Base-by-base conservation (phyloP, 148 eudicot genomes). In the Linanthus parryae region DNA sequence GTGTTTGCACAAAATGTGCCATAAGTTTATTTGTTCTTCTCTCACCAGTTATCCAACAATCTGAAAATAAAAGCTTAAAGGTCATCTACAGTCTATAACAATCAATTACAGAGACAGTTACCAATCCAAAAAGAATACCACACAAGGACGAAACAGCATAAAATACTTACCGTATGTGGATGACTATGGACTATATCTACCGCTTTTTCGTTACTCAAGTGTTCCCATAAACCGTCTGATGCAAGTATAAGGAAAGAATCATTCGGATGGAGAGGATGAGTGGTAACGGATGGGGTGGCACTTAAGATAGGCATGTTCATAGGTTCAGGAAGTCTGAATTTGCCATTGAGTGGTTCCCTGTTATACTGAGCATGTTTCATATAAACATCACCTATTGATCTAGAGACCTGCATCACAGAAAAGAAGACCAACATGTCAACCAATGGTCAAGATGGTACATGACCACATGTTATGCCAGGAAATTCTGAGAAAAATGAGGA, bases 181-280 rank as follows among this genome's bases (percentile, higher is more conserved):
- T 81, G 67, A 54, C 46, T 81, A 22, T 73, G 71, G 69, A 84
- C 87, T 54, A 84, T 84, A 18, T 84, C 87, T 63, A 84, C 94
- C 51, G 94, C 94, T 31, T 68, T 73, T 73, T 84, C 82, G 59
- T 84, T 84, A 48, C 67, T 70, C 77, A 84, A 58, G 75, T 80
- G 87, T 57, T 84, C 94, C 94, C 94, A 84, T 68, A 84, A 68
- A 59, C 83, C 81, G 73, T 80, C 90, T 56, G 89, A 82, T 65
- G 89, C 89, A 73, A 82, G 75, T 61, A 82, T 82, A 48, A 82
- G 61, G 66, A 82, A 82, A 46, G 61, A 68, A 70, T 82, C 89
- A 67, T 68, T 62, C 19, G 76, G 73, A 17, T 82, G 72, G 25
- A 82, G 58, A 44, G 58, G 79, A 68, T 82, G 81, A 55, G 75